Evolutionary conservation across 768 basidiomycete species (phyloP), one percentile per base, ranked within the genome.

Genomic region (Trametes gibbosa): DNA sequence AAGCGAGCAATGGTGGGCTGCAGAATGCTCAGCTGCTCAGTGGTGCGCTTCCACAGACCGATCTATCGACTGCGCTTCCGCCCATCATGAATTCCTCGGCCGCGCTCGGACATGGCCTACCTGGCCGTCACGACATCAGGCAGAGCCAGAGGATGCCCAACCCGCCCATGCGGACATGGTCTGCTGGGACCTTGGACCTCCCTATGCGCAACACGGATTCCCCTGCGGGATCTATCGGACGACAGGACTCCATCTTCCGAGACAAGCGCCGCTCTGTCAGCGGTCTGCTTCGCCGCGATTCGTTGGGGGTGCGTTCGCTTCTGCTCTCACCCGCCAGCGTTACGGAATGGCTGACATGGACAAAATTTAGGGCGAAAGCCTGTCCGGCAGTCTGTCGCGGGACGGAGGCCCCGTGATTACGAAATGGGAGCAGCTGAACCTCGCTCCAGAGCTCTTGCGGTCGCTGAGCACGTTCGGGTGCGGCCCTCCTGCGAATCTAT

Each of bases 401-500:
- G 90, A 91, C 67, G 77, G 75, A 59, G 92, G 92, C 16, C 87
- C 94, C 10, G 78, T 90, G 57, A 83, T 97, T 47, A 89, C 92
- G 54, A 98, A 98, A 74, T 98, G 96, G 96, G 96, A 98, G 61
- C 93, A 97, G 68, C 73, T 98, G 47, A 80, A 86, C 56, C 79
- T 98, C 34, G 84, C 89, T 12, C 87, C 92, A 43, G 96, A 98
- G 64, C 77, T 98, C 12, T 78, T 97, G 67, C 82, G 93, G 52
- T 94, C 92, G 42, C 80, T 98, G 61, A 85, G 81, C 61, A 96
- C 95, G 74, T 98, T 97, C 70, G 96, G 95, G 95, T 96, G 64
- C 77, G 87, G 76, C 45, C 57, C n/a, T 24, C 37, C 17, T 54
- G 43, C 35, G 19, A 14, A 21, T 32, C 27, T 13, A 27, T 39